These are phyloP conservation scores for Amyloporia xantha DNA, from an alignment of 768 basidiomycete genomes.

Conservation along the genomic window DNA sequence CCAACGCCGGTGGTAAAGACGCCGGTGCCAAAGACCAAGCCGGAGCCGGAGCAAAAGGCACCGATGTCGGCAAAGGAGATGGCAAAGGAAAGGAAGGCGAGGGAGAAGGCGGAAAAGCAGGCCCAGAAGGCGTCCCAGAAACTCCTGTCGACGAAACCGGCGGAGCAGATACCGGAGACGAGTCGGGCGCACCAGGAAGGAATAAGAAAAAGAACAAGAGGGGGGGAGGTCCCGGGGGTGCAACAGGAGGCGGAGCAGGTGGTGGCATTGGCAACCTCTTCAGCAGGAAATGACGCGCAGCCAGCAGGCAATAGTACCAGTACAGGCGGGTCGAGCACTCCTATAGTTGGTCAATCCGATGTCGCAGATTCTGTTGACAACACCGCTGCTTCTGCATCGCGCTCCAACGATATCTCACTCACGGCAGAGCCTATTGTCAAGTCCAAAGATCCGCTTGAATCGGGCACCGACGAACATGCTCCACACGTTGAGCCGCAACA, in stretches of 20 bases:
- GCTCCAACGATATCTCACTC: too few relatives aligned
- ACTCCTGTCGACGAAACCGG: background rate
- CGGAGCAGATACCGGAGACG: too few relatives aligned
- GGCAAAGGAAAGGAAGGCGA: slow-evolving; percentile 3
- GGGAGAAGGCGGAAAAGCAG: slow-evolving; percentile 3
- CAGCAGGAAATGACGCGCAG: too few relatives aligned
- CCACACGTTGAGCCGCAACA: too few relatives aligned
- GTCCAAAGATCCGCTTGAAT: background rate
- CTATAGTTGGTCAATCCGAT: background rate
- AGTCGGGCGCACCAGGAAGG: too few relatives aligned
- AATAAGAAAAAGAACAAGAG: background rate
- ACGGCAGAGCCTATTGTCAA: too few relatives aligned
- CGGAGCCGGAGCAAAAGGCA: background rate
- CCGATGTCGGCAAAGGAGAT: background rate
- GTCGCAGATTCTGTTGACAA: background rate
- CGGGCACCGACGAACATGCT: too few relatives aligned
- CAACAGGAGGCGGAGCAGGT: background rate
- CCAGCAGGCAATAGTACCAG: slow-evolving; percentile 2
- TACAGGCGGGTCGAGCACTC: slow-evolving; percentile 2
- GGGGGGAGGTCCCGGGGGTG: background rate
- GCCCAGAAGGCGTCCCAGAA: background rate
- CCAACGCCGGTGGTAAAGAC: slow-evolving; percentile 4
- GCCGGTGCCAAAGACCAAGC: background rate
- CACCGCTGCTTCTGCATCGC: too few relatives aligned
- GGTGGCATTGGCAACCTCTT: background rate